Evolutionary conservation across 1,284 basidiomycete genomes (phyloP).

Genomic region (Cutaneotrichosporon mucoides): DNA sequence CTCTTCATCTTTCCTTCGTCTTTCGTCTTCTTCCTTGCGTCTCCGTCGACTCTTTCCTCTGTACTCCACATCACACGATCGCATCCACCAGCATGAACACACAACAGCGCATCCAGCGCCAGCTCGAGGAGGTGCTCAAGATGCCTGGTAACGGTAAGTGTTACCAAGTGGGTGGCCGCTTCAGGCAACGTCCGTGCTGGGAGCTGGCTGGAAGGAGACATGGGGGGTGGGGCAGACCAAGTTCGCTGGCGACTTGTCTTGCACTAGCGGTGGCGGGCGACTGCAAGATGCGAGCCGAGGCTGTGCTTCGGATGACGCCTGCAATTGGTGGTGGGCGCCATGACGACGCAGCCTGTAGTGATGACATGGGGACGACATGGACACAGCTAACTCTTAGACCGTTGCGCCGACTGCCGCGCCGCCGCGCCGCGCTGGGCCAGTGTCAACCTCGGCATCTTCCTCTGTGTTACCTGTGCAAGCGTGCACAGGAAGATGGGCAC

Average conservation of each 20-base stretch:
- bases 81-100: constrained; percentile 15
- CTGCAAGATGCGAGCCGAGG: too few relatives aligned
- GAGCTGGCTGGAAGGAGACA: too few relatives aligned
- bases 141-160: constrained; percentile 46
- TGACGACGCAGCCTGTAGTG: too few relatives aligned
- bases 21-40: neutral
- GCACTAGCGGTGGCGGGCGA: too few relatives aligned
- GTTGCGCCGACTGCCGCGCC: constrained; percentile 46
- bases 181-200: neutral
- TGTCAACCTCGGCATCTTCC: constrained; percentile 45
- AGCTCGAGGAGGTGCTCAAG: constrained; percentile 44
- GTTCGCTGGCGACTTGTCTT: too few relatives aligned
- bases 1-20: too few relatives aligned
- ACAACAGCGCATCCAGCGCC: constrained; percentile 40
- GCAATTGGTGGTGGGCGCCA: too few relatives aligned
- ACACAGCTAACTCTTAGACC: constrained; percentile 22
- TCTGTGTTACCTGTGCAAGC: constrained; percentile 42
- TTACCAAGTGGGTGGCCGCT: neutral
- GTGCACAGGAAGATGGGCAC: constrained; percentile 48
- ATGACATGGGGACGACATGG: too few relatives aligned
- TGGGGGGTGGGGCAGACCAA: too few relatives aligned
- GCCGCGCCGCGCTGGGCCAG: constrained; percentile 46
- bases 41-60: neutral
- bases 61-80: neutral
- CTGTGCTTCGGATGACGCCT: too few relatives aligned